Conservation (phyloP, 352 stramenopile genomes). For the Phytophthora citricola region DNA sequence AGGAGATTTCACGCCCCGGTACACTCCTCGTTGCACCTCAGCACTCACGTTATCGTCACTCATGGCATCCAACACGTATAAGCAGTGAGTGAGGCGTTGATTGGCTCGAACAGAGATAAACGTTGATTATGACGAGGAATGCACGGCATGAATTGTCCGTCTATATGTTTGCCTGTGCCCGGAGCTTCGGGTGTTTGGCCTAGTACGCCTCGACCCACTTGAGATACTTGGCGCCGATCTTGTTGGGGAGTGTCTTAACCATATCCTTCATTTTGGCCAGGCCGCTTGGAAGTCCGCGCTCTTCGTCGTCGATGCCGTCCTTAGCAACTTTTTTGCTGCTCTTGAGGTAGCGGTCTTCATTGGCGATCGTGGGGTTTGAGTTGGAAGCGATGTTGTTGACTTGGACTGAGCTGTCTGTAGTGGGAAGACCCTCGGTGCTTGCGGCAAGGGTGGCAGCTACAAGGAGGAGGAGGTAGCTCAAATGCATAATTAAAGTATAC, state of each 20-base stretch:
- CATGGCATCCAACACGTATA: not conserved
- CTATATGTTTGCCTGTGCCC: not conserved
- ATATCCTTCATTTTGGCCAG: not conserved
- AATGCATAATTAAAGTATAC: not conserved
- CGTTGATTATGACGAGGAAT: not conserved
- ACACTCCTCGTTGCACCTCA: not conserved
- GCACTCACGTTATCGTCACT: too few relatives aligned
- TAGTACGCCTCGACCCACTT: not conserved
- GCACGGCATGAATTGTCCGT: not conserved
- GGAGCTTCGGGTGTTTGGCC: not conserved
- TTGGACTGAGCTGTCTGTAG: not conserved
- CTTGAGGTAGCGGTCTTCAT: not conserved
- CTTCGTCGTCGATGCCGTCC: not conserved
- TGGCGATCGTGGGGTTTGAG: not conserved
- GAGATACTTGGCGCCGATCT: not conserved
- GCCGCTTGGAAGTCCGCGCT: not conserved
- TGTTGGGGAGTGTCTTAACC: not conserved
- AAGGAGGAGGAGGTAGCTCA: not conserved
- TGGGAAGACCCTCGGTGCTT: not conserved
- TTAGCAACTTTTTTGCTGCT: not conserved
- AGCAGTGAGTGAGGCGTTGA: too few relatives aligned
- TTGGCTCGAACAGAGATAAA: not conserved
- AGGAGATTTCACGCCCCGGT: not conserved
- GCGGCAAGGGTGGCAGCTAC: not conserved
- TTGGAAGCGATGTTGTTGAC: not conserved